Conservation (phyloP, 441 rosid species). For the Populus hybrid region DNA sequence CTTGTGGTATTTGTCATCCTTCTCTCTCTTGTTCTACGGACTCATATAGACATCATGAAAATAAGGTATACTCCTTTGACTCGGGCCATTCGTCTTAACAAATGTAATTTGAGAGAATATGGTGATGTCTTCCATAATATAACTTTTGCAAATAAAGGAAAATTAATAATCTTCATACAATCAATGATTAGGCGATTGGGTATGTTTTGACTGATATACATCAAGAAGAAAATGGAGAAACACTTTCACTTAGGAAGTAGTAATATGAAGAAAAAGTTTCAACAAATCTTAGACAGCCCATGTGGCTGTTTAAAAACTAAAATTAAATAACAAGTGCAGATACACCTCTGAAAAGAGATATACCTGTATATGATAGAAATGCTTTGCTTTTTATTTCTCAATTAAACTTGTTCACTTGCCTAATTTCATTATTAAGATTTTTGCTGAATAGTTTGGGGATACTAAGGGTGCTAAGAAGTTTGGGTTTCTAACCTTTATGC, state of each 20-base stretch:
- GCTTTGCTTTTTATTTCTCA: neutral
- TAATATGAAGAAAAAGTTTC: too few species aligned
- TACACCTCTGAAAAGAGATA: too few species aligned
- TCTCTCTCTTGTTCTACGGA: neutral
- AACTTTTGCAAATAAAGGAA: neutral
- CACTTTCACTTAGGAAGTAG: too few species aligned
- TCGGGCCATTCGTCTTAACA: neutral
- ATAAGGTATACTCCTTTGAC: neutral
- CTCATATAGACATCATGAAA: neutral
- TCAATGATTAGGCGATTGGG: neutral
- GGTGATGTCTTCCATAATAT: neutral
- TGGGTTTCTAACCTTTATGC: slow-evolving; percentile 18
- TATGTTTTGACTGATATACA: neutral
- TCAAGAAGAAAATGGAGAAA: too few species aligned
- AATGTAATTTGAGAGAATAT: neutral
- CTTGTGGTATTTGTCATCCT: neutral
- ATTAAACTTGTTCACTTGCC: neutral
- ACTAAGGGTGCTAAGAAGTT: slow-evolving; percentile 3
- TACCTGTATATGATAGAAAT: too few species aligned
- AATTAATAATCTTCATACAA: too few species aligned
- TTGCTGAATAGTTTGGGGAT: slow-evolving; percentile 4
- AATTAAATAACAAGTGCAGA: neutral
- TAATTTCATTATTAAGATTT: neutral
- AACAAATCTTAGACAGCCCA: neutral
- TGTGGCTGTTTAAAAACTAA: neutral